phyloP scores from a whole-genome alignment of 352 stramenopile species.

The Blastocystis sp. region DNA sequence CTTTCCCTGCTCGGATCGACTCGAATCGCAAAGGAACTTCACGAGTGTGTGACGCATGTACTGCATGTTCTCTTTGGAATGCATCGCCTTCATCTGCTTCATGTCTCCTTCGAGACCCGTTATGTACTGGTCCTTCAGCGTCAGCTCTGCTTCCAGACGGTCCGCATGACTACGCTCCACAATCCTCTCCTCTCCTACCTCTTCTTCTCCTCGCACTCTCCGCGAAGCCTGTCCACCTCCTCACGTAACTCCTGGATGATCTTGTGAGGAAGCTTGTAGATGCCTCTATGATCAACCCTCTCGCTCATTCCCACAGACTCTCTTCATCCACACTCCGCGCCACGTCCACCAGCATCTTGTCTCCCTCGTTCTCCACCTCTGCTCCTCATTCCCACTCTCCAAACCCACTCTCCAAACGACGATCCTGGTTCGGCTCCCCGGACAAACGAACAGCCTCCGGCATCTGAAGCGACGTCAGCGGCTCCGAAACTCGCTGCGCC shows the following conservation, averaged over 20 bases:
- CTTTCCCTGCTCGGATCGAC: conserved; percentile 19
- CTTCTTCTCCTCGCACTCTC: neutral
- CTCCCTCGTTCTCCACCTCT: conserved; percentile 34
- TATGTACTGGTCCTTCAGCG: conserved; percentile 45
- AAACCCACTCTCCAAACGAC: neutral
- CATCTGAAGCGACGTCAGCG: neutral
- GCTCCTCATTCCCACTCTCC: neutral
- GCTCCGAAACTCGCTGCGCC: neutral
- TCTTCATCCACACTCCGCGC: neutral
- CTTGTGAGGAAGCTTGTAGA: conserved; percentile 44
- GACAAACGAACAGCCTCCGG: neutral
- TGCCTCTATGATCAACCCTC: conserved; percentile 18
- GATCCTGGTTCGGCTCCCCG: neutral
- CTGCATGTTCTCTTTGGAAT: conserved; percentile 24
- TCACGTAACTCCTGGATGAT: conserved; percentile 16
- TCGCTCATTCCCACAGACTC: neutral
- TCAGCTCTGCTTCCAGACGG: conserved; percentile 14
- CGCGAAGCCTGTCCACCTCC: neutral
- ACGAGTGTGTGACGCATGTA: conserved; percentile 52
- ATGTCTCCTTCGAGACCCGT: conserved; percentile 25
- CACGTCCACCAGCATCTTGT: neutral
- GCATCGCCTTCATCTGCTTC: conserved; percentile 48
- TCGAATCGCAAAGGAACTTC: conserved; percentile 49
- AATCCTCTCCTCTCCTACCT: neutral
- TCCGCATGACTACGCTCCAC: neutral